A percentile compares a stretch with the other conserved stretches of the same genome.
phyloP scores from a whole-genome alignment of 129 eudicot species.

The Rutidosis leptorrhynchoides region DNA sequence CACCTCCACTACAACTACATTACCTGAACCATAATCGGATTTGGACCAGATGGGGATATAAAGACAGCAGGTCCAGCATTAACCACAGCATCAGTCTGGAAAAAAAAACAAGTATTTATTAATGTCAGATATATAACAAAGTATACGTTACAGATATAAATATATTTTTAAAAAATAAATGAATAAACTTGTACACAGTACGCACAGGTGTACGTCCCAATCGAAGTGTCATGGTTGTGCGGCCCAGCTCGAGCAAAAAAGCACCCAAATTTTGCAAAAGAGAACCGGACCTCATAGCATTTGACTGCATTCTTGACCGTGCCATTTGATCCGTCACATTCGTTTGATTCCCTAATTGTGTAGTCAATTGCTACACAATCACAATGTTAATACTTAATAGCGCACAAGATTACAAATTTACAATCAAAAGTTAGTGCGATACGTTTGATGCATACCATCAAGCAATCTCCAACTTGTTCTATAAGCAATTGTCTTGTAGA shows the following conservation, averaged over 20 bases:
- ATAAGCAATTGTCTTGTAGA: conserved; percentile 60
- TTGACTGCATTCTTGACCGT: conserved; percentile 57
- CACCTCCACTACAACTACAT: conserved; percentile 3
- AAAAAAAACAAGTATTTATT: not conserved
- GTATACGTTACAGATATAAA: not conserved
- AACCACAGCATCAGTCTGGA: conserved; percentile 72
- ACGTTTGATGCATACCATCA: conserved; percentile 44
- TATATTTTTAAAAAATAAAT: no score
- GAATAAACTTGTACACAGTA: conserved; percentile 34
- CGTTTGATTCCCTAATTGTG: conserved; percentile 49
- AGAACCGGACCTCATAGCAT: conserved; percentile 73
- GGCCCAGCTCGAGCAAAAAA: conserved; percentile 82
- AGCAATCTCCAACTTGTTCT: conserved; percentile 66
- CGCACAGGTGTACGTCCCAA: conserved; percentile 68
- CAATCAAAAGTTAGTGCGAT: not conserved
- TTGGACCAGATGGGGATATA: conserved; percentile 72
- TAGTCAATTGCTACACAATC: conserved; percentile 59
- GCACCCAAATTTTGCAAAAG: conserved; percentile 75
- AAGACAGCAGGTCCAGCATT: conserved; percentile 85
- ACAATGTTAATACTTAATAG: not conserved
- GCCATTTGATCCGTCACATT: conserved; percentile 46
- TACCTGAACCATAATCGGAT: conserved; percentile 90
- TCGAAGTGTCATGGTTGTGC: conserved; percentile 71
- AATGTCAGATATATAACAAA: not conserved
- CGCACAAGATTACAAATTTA: not conserved